Evolutionary conservation across 148 eudicot genomes (phyloP).

Genomic region (Pouteria glomerata): DNA sequence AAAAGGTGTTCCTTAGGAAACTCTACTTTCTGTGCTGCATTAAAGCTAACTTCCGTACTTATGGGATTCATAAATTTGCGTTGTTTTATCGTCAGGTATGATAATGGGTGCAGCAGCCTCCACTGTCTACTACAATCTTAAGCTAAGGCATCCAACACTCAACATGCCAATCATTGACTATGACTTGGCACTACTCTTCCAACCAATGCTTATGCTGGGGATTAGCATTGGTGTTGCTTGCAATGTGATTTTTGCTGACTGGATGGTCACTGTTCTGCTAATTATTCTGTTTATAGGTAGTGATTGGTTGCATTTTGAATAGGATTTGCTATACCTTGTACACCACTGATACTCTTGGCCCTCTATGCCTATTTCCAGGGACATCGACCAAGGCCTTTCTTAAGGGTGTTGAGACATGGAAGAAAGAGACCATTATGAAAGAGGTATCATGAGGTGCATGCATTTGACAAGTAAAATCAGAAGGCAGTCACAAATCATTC

Average conservation of each 20-base stretch:
- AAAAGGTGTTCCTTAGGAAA: neutral
- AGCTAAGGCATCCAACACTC: constrained; percentile 79
- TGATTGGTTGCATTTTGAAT: neutral
- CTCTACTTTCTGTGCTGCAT: neutral
- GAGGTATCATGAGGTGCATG: constrained; percentile 31
- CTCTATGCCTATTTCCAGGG: constrained; percentile 31
- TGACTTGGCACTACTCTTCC: constrained; percentile 86
- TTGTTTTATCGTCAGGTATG: constrained; percentile 58
- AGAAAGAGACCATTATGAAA: constrained; percentile 66
- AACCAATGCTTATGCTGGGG: constrained; percentile 99
- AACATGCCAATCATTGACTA: constrained; percentile 94
- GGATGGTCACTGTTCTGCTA: constrained; percentile 92
- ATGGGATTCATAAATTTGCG: constrained; percentile 9
- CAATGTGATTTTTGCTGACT: constrained; percentile 87
- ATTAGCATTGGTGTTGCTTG: constrained; percentile 86
- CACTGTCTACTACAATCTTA: constrained; percentile 78
- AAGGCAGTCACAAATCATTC: constrained; percentile 1
- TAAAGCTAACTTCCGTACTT: neutral
- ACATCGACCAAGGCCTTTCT: constrained; percentile 73
- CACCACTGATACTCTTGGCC: neutral
- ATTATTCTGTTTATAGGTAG: constrained; percentile 77
- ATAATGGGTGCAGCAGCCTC: constrained; percentile 91
- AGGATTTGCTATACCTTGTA: neutral
- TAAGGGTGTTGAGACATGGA: constrained; percentile 80
- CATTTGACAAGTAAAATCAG: neutral